phyloP scores from a whole-genome alignment of 2,329 filamentous ascomycete species.

The Colletotrichum scovillei region DNA sequence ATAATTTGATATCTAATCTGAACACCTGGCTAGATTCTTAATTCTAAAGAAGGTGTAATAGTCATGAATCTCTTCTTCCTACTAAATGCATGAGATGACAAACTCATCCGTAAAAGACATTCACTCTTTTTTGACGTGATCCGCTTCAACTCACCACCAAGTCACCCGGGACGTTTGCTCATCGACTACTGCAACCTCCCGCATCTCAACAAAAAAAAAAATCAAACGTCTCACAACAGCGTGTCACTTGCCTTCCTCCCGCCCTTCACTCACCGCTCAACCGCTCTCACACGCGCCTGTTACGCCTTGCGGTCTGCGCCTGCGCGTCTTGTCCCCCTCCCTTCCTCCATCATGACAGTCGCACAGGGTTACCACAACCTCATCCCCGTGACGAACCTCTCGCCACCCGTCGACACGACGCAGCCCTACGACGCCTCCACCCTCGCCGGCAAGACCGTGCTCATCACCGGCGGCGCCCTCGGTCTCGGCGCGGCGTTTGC shows the following conservation, averaged over 20 bases:
- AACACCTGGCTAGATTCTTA: neutral
- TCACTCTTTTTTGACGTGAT: neutral
- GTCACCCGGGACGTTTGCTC: neutral
- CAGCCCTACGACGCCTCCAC: conserved; percentile 55
- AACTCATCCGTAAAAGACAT: neutral
- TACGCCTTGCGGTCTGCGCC: no score
- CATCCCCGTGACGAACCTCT: conserved; percentile 40
- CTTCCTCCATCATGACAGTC: conserved; percentile 23
- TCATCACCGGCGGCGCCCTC: conserved; percentile 74
- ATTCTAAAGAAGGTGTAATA: neutral
- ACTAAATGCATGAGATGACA: neutral
- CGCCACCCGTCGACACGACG: conserved; percentile 57
- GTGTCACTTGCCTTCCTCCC: neutral
- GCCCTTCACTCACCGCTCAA: neutral
- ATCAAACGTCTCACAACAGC: neutral
- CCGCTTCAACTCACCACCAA: neutral
- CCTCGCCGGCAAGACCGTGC: conserved; percentile 65
- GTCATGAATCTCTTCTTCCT: neutral
- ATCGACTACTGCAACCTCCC: neutral
- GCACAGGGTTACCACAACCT: conserved; percentile 30
- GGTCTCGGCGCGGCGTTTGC: conserved; percentile 69
- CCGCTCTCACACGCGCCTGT: no score
- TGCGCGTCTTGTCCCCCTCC: no score
- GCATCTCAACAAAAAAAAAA: neutral
- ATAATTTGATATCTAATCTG: neutral